phyloP scores from a whole-genome alignment of 1,139 yeast genomes.

The Yamadazyma songkhlaensis region DNA sequence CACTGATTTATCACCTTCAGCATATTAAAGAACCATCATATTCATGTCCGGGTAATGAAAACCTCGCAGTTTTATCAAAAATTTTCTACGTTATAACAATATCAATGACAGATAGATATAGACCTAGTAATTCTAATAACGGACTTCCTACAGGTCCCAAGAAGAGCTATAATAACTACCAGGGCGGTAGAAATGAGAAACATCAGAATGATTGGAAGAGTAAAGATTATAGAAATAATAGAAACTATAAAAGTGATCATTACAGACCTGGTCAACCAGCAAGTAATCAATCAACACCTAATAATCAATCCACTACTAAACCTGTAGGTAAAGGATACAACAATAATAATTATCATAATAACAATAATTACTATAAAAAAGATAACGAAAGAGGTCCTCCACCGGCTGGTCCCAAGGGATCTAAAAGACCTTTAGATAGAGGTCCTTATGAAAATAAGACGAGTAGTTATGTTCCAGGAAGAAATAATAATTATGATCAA shows the following conservation, averaged over 20 bases:
- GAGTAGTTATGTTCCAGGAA: conserved; percentile 12
- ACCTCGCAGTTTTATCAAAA: conserved; percentile 5
- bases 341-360: conserved; percentile 2
- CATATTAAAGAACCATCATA: too few species aligned
- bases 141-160: conserved; percentile 27
- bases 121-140: conserved; percentile 15
- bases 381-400: conserved; percentile 11
- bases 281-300: not conserved
- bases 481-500: conserved; percentile 2
- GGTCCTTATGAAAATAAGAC: conserved; percentile 10
- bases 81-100: not conserved
- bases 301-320: conserved; percentile 5
- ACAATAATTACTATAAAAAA: not conserved
- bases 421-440: conserved; percentile 6
- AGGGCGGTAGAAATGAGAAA: not conserved
- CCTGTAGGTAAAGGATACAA: conserved; percentile 3
- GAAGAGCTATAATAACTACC: conserved; percentile 16
- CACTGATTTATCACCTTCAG: too few species aligned
- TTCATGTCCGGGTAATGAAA: conserved; percentile 5
- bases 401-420: conserved; percentile 6
- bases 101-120: conserved; percentile 42
- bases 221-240: not conserved
- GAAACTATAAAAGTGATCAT: not conserved
- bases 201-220: not conserved
- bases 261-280: not conserved